Percentiles rank a stretch among this genome's conserved stretches.
Evolutionary conservation across 139 green algal species (phyloP).

Genomic region (Volvox reticuliferus): DNA sequence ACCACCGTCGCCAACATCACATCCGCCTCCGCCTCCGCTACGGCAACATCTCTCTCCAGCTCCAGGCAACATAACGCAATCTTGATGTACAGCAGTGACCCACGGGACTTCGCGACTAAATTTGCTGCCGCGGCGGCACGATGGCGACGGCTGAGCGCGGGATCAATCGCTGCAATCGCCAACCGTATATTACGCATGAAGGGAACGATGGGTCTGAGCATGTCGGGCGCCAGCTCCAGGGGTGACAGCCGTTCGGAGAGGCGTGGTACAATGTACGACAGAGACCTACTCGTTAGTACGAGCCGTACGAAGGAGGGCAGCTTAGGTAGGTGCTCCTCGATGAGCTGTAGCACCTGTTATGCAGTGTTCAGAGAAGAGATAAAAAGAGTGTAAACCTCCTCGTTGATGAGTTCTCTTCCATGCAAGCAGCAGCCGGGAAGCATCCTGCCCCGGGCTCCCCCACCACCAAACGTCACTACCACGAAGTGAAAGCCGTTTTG

Average conservation of each 20-base stretch:
- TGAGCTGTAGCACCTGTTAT: conserved; percentile 21
- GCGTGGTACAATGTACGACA: conserved; percentile 24
- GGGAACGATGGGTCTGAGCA: background rate
- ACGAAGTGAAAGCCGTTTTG: too few relatives aligned
- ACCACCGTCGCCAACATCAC: background rate
- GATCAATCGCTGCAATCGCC: background rate
- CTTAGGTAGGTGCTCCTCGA: conserved; percentile 28
- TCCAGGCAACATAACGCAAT: conserved; percentile 3
- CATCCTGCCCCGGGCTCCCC: too few relatives aligned
- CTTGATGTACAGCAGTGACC: conserved; percentile 20
- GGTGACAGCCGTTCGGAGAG: background rate
- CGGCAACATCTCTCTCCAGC: background rate
- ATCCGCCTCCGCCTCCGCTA: background rate
- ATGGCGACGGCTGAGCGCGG: background rate
- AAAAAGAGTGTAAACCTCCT: too few relatives aligned
- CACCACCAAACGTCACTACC: too few relatives aligned
- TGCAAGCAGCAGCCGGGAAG: too few relatives aligned
- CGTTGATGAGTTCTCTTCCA: too few relatives aligned
- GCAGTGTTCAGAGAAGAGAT: too few relatives aligned
- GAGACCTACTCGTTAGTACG: conserved; percentile 5
- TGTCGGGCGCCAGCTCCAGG: background rate
- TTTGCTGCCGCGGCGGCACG: background rate
- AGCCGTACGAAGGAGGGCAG: conserved; percentile 30
- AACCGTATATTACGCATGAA: conserved; percentile 23
- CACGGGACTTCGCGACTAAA: background rate